Evolutionary conservation across 192 early-diverging fungal species (phyloP), one percentile per base, ranked within the genome.

Genomic region (Umbelopsis vinacea): DNA sequence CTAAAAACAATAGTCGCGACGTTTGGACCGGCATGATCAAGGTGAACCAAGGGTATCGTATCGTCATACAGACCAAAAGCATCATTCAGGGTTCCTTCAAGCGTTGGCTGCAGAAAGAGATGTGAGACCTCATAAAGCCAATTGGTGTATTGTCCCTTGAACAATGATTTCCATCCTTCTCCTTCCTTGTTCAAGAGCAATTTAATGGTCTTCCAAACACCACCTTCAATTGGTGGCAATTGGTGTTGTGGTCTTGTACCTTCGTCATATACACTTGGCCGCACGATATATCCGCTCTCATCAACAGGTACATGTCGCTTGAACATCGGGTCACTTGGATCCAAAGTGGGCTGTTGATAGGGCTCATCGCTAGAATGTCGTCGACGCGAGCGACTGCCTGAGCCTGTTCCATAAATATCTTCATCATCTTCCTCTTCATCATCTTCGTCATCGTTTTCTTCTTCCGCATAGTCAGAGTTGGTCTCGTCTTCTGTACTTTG

Each of bases 11-110:
- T 73, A 1, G 97, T 97, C 12, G 87, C 81, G 14, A 91, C 68
- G 46, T 88, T 89, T 38, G 89, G 86, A 6, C 82, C 88, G 53
- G 75, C 83, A 74, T 55, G 85, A 76, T 86, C 89, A 78, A 87
- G 78, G 67, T 83, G 87, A 6, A 87, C 85, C 73, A 83, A 82
- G 46, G 92, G 92, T 78, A 87, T 89, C 52, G 85, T 87, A 72
- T 94, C 94, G 66, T 97, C 97, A 72, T 93, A 94, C n/a, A 97
- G 85, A 67, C 90, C 94, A 66, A 97, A 93, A 22, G 88, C 82
- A 73, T 98, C 97, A 80, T 98, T 97, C 52, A 98, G 72, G 21
- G 83, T 75, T 15, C 93, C 93, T 74, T 98, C 97, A 46, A 97
- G 74, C 11, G 90, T 88, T 19, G 96, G 96, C 72, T 96, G 95